Conservation (phyloP, 441 rosid species). For the Populus hybrid region DNA sequence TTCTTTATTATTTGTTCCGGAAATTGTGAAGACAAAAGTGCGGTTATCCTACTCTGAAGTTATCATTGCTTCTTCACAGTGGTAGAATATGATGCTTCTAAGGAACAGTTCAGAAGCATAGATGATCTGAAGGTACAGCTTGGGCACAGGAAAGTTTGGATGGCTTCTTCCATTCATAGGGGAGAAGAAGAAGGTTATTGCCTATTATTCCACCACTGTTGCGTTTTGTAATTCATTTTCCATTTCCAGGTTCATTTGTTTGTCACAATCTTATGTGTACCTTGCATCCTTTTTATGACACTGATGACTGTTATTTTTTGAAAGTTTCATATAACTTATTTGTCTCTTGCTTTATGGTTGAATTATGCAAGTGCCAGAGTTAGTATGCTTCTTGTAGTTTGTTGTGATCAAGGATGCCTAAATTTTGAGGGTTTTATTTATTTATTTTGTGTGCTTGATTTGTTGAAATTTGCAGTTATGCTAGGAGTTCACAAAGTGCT, state of each 20-base stretch:
- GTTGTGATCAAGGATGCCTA: not conserved
- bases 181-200: constrained; percentile 87
- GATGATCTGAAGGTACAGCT: constrained; percentile 59
- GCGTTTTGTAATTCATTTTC: constrained; percentile 2
- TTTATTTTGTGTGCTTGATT: constrained; percentile 8
- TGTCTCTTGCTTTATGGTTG: not conserved
- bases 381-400: not conserved
- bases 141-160: constrained; percentile 64
- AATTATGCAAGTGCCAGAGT: not conserved
- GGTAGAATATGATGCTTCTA: constrained; percentile 43
- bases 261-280: not conserved
- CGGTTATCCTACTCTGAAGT: constrained; percentile 10
- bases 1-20: constrained; percentile 7
- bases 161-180: constrained; percentile 89
- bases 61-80: constrained; percentile 31
- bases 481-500: constrained; percentile 65
- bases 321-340: not conserved
- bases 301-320: not conserved
- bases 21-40: not conserved
- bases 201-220: constrained; percentile 9
- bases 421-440: not conserved
- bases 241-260: not conserved
- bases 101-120: constrained; percentile 33
- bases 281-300: not conserved
- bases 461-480: constrained; percentile 53